Conservation (phyloP, 2,329 filamentous ascomycete species). For the Alternaria hordeiaustralica region DNA sequence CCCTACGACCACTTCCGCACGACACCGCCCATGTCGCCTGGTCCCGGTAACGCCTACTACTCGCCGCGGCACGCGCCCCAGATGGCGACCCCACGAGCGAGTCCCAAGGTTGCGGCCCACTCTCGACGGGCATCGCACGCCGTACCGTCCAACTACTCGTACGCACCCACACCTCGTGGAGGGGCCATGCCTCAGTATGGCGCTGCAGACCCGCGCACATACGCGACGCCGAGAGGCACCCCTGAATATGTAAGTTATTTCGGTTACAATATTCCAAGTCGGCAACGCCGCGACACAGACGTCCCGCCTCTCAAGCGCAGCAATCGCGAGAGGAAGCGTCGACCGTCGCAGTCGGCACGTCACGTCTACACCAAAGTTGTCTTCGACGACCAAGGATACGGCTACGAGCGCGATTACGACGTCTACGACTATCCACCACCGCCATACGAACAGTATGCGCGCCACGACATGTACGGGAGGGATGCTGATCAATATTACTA, state of each 20-base stretch:
- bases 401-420: conserved; percentile 56
- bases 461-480: conserved; percentile 60
- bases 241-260: conserved; percentile 69
- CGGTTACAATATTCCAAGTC: conserved; percentile 56
- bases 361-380: conserved; percentile 64
- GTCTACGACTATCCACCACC: conserved; percentile 56
- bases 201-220: conserved; percentile 43
- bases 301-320: conserved; percentile 49
- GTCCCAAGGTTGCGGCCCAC: conserved; percentile 58
- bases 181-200: conserved; percentile 51
- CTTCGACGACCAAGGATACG: conserved; percentile 59
- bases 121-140: conserved; percentile 63
- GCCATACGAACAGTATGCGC: conserved; percentile 57
- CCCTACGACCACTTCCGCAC: conserved; percentile 44
- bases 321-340: conserved; percentile 55
- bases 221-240: conserved; percentile 62
- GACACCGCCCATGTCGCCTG: conserved; percentile 56
- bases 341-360: conserved; percentile 59
- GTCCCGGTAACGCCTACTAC: conserved; percentile 56
- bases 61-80: conserved; percentile 60
- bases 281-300: conserved; percentile 48
- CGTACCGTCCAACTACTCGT: conserved; percentile 53
- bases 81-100: conserved; percentile 55
- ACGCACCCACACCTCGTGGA: conserved; percentile 41
- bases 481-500: conserved; percentile 62